Conservation (phyloP, 2,329 filamentous ascomycete genomes). For the Ophiostoma sp. region DNA sequence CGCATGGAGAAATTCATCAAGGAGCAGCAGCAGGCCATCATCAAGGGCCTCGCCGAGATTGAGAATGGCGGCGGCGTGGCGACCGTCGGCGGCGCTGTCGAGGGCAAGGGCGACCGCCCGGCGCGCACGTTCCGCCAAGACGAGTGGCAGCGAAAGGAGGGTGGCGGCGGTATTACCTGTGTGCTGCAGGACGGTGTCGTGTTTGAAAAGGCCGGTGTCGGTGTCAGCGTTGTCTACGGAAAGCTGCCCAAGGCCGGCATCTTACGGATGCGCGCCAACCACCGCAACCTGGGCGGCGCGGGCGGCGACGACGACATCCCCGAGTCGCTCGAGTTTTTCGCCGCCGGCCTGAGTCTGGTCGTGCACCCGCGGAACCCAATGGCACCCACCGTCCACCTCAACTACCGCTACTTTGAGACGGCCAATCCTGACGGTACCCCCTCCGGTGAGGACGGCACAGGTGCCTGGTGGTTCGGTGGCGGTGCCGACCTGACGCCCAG, state of each 20-base stretch:
- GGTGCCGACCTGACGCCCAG: conserved; percentile 90
- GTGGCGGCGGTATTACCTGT: conserved; percentile 90
- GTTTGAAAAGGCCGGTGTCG: conserved; percentile 96
- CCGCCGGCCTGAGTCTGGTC: conserved; percentile 87
- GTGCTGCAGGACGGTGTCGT: conserved; percentile 95
- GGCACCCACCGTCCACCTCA: conserved; percentile 95
- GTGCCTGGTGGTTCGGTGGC: conserved; percentile 98
- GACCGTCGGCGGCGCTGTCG: conserved; percentile 20
- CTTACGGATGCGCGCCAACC: conserved; percentile 88
- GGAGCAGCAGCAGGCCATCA: conserved; percentile 85
- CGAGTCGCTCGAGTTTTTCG: conserved; percentile 90
- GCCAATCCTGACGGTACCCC: conserved; percentile 76
- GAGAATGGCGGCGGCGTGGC: conserved; percentile 30
- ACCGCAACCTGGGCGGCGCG: conserved; percentile 73
- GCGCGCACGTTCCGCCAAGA: conserved; percentile 67
- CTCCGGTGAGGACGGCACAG: conserved; percentile 53
- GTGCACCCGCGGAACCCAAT: conserved; percentile 93
- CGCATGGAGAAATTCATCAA: conserved; percentile 98
- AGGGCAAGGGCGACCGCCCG: conserved; percentile 50
- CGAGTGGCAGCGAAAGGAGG: conserved; percentile 82
- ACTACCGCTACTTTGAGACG: conserved; percentile 98
- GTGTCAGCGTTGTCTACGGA: conserved; percentile 93
- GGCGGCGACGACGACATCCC: conserved; percentile 54
- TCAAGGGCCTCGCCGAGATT: conserved; percentile 76
- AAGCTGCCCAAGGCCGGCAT: conserved; percentile 84